phyloP scores from a whole-genome alignment of 2,329 filamentous ascomycete species.

The Fusarium sp. region DNA sequence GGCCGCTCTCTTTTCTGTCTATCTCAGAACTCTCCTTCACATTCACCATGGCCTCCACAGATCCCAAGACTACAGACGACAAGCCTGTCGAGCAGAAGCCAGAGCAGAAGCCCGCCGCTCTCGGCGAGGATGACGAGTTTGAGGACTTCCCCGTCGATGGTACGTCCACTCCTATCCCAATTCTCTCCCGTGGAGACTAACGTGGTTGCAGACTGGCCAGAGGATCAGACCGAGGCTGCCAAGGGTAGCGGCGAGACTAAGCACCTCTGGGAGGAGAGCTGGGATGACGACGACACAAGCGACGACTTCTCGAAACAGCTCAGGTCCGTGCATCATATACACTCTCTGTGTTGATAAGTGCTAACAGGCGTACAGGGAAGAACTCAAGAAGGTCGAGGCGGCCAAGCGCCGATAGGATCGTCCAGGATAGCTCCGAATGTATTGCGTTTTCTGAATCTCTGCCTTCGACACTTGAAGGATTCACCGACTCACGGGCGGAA shows the following conservation, averaged over 20 bases:
- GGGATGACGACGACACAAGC: constrained; percentile 97
- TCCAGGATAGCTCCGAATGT: too few species aligned
- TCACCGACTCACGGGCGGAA: background rate
- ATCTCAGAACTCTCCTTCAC: background rate
- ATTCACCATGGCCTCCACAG: constrained; percentile 43
- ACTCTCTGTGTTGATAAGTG: background rate
- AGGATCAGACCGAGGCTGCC: constrained; percentile 89
- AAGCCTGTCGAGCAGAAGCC: constrained; percentile 47
- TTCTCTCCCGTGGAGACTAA: background rate
- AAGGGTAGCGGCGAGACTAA: constrained; percentile 74
- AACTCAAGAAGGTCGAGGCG: constrained; percentile 92
- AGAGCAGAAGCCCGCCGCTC: constrained; percentile 64
- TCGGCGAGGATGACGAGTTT: constrained; percentile 99
- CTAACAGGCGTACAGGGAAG: constrained; percentile 71
- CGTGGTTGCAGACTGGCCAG: constrained; percentile 80
- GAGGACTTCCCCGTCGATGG: constrained; percentile 98
- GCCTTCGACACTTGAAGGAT: background rate
- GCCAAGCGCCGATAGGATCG: constrained; percentile 70
- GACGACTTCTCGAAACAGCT: constrained; percentile 97
- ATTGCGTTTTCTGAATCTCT: background rate
- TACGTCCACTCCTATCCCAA: constrained; percentile 55
- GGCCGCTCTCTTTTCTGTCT: background rate
- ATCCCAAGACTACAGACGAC: constrained; percentile 47
- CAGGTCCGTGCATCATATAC: constrained; percentile 71
- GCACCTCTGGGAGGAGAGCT: constrained; percentile 99